Conservation (phyloP, 2,329 filamentous ascomycete genomes). For the Fusarium avenaceum region DNA sequence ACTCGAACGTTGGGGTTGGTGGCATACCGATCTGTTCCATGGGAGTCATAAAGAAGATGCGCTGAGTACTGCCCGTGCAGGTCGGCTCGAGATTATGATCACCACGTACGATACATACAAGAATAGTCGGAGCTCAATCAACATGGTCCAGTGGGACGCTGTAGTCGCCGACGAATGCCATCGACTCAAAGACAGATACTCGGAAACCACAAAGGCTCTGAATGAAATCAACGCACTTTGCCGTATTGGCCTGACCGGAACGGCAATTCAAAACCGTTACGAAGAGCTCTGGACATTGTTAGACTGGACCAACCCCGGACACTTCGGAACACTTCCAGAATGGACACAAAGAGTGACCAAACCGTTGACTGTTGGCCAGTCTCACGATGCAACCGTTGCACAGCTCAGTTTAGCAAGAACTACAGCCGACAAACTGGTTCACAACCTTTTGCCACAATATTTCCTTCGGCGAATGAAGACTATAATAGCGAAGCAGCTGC, state of each 20-base stretch:
- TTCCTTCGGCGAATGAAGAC: slow-evolving; percentile 95
- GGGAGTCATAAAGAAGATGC: slow-evolving; percentile 76
- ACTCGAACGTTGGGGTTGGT: slow-evolving; percentile 93
- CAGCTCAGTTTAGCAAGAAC: slow-evolving; percentile 85
- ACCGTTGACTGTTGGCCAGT: slow-evolving; percentile 88
- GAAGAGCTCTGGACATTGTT: slow-evolving; percentile 96
- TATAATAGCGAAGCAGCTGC: slow-evolving; percentile 90
- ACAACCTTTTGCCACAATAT: slow-evolving; percentile 89
- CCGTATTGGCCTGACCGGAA: slow-evolving; percentile 92
- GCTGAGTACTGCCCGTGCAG: slow-evolving; percentile 78
- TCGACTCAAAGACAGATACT: slow-evolving; percentile 81
- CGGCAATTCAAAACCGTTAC: slow-evolving; percentile 97
- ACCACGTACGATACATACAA: slow-evolving; percentile 95
- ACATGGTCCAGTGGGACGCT: slow-evolving; percentile 91
- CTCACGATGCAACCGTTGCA: slow-evolving; percentile 87
- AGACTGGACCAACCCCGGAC: slow-evolving; percentile 94
- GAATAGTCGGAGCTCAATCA: slow-evolving; percentile 79
- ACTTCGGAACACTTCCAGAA: slow-evolving; percentile 72
- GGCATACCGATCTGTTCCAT: slow-evolving; percentile 88
- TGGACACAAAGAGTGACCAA: slow-evolving; percentile 85
- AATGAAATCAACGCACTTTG: slow-evolving; percentile 91
- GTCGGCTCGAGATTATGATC: slow-evolving; percentile 89
- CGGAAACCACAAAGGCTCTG: slow-evolving; percentile 87
- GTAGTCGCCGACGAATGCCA: slow-evolving; percentile 97
- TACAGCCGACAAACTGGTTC: slow-evolving; percentile 85